phyloP scores from a whole-genome alignment of 805 yeast genomes.

The Nakazawaea peltata region DNA sequence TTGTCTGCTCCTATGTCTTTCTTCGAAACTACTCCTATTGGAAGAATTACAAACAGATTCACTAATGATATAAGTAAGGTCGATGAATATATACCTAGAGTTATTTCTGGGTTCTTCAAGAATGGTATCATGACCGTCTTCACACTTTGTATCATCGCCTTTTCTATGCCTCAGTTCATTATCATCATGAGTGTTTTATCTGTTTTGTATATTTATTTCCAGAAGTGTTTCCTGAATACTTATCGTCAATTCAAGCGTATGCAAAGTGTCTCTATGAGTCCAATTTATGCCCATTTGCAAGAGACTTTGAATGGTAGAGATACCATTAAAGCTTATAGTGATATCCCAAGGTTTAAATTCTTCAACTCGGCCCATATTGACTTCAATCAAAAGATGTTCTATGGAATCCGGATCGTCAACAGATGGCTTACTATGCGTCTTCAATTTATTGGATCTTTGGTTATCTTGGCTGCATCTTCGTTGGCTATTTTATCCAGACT shows the following conservation, averaged over 20 bases:
- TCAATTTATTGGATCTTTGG: slow-evolving; percentile 83
- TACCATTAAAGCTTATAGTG: slow-evolving; percentile 68
- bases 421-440: slow-evolving; percentile 96
- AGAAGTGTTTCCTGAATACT: slow-evolving; percentile 66
- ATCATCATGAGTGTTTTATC: slow-evolving; percentile 66
- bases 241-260: slow-evolving; percentile 79
- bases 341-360: slow-evolving; percentile 51
- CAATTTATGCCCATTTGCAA: slow-evolving; percentile 79
- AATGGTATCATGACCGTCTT: slow-evolving; percentile 59
- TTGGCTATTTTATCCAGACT: slow-evolving; percentile 54
- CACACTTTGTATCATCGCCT: slow-evolving; percentile 72
- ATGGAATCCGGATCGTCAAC: slow-evolving; percentile 87
- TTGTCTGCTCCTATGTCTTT: slow-evolving; percentile 91
- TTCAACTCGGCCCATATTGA: slow-evolving; percentile 70
- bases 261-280: slow-evolving; percentile 73
- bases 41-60: slow-evolving; percentile 84
- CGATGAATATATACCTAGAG: slow-evolving; percentile 71
- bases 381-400: slow-evolving; percentile 83
- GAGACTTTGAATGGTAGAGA: slow-evolving; percentile 72
- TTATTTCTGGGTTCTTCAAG: slow-evolving; percentile 59
- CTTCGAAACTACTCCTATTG: slow-evolving; percentile 93
- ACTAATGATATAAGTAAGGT: slow-evolving; percentile 86
- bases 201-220: slow-evolving; percentile 60
- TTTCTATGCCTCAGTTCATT: slow-evolving; percentile 82
- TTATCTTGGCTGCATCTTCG: slow-evolving; percentile 81